A percentile compares a stretch with the other conserved stretches of the same genome.
Evolutionary conservation across 139 green algal genomes (phyloP).

Genomic region (Micractinium sp.): DNA sequence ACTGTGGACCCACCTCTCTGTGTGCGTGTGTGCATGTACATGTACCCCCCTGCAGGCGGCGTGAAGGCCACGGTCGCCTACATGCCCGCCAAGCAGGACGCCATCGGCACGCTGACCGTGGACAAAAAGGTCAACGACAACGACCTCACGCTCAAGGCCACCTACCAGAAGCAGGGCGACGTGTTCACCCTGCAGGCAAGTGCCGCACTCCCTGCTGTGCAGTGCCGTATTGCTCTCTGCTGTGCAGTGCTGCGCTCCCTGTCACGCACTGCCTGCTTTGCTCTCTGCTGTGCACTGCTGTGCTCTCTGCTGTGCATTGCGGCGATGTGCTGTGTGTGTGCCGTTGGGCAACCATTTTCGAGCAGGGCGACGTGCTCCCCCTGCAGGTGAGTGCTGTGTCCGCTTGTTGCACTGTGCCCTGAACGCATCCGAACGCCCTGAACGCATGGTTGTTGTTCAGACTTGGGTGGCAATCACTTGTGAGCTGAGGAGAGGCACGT

Average conservation of each 20-base stretch:
- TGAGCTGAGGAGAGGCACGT: not conserved
- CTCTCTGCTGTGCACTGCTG: no score
- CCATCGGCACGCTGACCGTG: not conserved
- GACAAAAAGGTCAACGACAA: not conserved
- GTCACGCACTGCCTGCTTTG: no score
- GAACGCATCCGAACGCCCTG: no score
- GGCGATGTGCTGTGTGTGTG: not conserved
- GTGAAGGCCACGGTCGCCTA: slow-evolving; percentile 38
- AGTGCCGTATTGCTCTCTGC: no score
- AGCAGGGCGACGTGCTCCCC: not conserved
- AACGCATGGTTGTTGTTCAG: no score
- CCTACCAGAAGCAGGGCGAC: slow-evolving; percentile 21
- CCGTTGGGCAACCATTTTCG: no score
- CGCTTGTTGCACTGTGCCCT: no score
- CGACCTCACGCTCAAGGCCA: slow-evolving; percentile 26
- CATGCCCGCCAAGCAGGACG: not conserved
- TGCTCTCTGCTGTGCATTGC: no score
- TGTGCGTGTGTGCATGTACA: no score
- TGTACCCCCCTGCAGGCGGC: slow-evolving; percentile 21
- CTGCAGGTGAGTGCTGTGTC: slow-evolving; percentile 15
- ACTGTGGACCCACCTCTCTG: no score
- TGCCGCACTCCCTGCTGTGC: not conserved
- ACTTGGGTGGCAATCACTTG: no score
- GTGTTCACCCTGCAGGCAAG: slow-evolving; percentile 31
- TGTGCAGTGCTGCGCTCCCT: no score